Conservation (phyloP, 1,139 yeast species). For the Torulaspora pretoriensis region DNA sequence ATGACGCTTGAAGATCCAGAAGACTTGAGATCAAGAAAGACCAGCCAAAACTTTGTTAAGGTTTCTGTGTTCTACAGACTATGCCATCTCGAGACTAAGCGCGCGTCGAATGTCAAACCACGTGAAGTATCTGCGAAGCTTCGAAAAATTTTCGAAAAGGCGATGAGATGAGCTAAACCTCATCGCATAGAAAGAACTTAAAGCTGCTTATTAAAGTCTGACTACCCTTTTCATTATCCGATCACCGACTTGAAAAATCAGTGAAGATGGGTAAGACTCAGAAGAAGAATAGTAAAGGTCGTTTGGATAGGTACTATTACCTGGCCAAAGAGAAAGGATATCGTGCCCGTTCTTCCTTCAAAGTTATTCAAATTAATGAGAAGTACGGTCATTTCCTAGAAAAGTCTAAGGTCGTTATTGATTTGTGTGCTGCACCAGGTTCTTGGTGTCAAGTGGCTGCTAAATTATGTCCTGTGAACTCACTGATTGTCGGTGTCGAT, state of each 20-base stretch:
- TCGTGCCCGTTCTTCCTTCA: slow-evolving; percentile 98
- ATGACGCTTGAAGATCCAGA: too few species aligned
- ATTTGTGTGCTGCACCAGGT: slow-evolving; percentile 99
- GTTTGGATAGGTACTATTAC: slow-evolving; percentile 94
- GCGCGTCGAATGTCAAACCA: neutral
- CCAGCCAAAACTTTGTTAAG: too few species aligned
- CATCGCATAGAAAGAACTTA: slow-evolving; percentile 6
- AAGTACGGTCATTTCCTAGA: slow-evolving; percentile 93
- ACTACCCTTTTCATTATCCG: neutral
- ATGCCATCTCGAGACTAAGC: too few species aligned
- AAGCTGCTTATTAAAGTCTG: neutral
- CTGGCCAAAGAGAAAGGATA: slow-evolving; percentile 97
- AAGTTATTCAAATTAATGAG: slow-evolving; percentile 90
- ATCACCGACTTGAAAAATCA: neutral
- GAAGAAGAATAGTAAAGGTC: slow-evolving; percentile 97
- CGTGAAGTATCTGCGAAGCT: slow-evolving; percentile 1
- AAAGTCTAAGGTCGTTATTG: slow-evolving; percentile 94
- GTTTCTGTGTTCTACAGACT: too few species aligned
- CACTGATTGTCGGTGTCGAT: slow-evolving; percentile 95
- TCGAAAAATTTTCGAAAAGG: slow-evolving; percentile 18
- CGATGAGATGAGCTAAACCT: slow-evolving; percentile 22
- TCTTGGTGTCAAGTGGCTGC: slow-evolving; percentile 99
- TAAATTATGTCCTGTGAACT: slow-evolving; percentile 84
- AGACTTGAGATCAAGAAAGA: too few species aligned
- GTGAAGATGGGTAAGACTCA: slow-evolving; percentile 82